Conservation (phyloP, 2,329 filamentous ascomycete species). For the Trichoderma sp. region DNA sequence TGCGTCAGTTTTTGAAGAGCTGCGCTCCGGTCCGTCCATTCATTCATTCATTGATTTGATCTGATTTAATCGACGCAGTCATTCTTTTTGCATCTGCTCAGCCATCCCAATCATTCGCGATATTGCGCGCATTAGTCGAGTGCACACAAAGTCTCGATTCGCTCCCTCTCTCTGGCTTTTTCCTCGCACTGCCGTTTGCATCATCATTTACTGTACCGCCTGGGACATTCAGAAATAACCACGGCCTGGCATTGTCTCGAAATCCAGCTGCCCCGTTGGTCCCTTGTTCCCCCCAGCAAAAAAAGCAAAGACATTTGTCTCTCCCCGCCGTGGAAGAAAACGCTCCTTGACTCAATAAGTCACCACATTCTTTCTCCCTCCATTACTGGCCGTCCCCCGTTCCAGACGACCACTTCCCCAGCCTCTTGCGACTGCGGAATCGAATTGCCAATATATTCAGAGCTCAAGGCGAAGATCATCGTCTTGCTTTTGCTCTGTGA, state of each 20-base stretch:
- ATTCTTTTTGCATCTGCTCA: slow-evolving; percentile 3
- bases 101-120: background rate
- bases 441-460: slow-evolving; percentile 16
- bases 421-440: slow-evolving; percentile 12
- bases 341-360: slow-evolving; percentile 27
- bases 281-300: slow-evolving; percentile 19
- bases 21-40: slow-evolving; percentile 20
- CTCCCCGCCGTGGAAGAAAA: slow-evolving; percentile 23
- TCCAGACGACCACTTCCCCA: slow-evolving; percentile 27
- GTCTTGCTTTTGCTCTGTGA: slow-evolving; percentile 11
- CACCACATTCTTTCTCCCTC: slow-evolving; percentile 29
- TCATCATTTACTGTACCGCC: background rate
- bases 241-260: slow-evolving; percentile 18
- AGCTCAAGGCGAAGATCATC: slow-evolving; percentile 22
- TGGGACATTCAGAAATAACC: background rate
- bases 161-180: slow-evolving; percentile 18
- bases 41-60: slow-evolving; percentile 1
- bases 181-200: slow-evolving; percentile 4
- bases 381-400: slow-evolving; percentile 27
- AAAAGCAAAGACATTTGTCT: slow-evolving; percentile 26
- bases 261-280: slow-evolving; percentile 26
- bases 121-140: background rate
- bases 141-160: slow-evolving; percentile 20
- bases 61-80: slow-evolving; percentile 1
- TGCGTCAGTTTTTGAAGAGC: slow-evolving; percentile 7